Conservation (phyloP, 345 rosid genomes). For the Arabis alpina region DNA sequence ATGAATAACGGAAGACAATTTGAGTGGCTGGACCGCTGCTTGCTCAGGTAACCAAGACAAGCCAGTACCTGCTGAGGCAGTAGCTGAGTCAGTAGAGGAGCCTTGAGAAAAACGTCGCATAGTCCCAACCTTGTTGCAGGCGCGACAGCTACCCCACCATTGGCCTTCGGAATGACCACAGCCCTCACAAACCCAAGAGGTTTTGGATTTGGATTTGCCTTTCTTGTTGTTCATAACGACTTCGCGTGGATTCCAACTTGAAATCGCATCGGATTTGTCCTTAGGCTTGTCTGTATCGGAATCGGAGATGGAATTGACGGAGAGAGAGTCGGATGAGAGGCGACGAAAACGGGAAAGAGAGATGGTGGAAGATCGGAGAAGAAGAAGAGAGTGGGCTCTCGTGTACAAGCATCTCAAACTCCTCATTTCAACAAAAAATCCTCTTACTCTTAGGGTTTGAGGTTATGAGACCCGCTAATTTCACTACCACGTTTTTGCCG, state of each 20-base stretch:
- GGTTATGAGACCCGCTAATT: slow-evolving; percentile 23
- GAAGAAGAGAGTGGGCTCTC: slow-evolving; percentile 34
- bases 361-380: slow-evolving; percentile 23
- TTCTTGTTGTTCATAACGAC: slow-evolving; percentile 50
- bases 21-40: slow-evolving; percentile 51
- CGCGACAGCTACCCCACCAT: slow-evolving; percentile 92
- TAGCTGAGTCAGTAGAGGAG: slow-evolving; percentile 35
- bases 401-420: slow-evolving; percentile 36
- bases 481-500: slow-evolving; percentile 17
- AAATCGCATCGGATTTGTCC: slow-evolving; percentile 14
- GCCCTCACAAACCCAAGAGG: slow-evolving; percentile 66
- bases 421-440: slow-evolving; percentile 11
- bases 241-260: slow-evolving; percentile 35
- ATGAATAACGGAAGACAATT: slow-evolving; percentile 60
- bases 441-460: slow-evolving; percentile 20
- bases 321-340: too few relatives aligned
- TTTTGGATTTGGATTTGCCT: slow-evolving; percentile 51
- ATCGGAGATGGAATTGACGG: slow-evolving; percentile 16
- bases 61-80: slow-evolving; percentile 45
- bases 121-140: slow-evolving; percentile 60
- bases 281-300: neutral
- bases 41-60: slow-evolving; percentile 72
- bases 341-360: neutral
- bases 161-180: slow-evolving; percentile 82
- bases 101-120: slow-evolving; percentile 56